Base-by-base conservation (phyloP, 805 yeast species). In the Saccharomycopsis capsularis region DNA sequence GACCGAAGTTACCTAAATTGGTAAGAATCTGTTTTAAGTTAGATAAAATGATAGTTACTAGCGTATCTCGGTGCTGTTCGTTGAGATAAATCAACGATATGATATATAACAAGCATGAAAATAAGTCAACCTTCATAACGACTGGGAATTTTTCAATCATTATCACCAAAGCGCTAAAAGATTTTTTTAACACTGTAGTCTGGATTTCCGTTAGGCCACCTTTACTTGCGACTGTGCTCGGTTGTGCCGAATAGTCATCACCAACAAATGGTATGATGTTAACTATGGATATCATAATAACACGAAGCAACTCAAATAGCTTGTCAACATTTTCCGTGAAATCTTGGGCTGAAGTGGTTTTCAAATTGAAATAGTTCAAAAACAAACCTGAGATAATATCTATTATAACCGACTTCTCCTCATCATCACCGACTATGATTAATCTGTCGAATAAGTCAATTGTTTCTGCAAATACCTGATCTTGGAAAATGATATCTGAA, bases 391-490 rank as follows among this genome's bases (percentile, higher is more conserved):
- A 66, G 16, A 82, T 78, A 24, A 86, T 75, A n/a, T 78, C 79
- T 25, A 80, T 64, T 6, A 81, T 60, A 0, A 68, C 59, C 2
- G 61, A 43, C 42, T 76, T 78, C 51, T 81, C 81, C 4, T 70
- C 73, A 3, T 61, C 58, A n/a, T 69, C 58, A 27, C 79, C 83
- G 19, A 81, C 73, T 23, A 85, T 63, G 16, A 84, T 73, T 40
- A 85, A 65, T 43, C 96, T 71, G 58, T 86, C 95, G 46, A 91
- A 68, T 22, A 87, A 66, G 55, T 85, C 93, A 44, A 89, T 69
- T 7, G 81, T 71, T 60, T 93, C 99, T 2, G 74, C 74, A 62
- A 86, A 85, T 0, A 88, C 75, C 4, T 72, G 76, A 53, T 81
- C 86, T 44, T 78, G 72, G 61, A 85, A 81, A 2, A 88, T 65